A percentile compares a stretch with the other conserved stretches of the same genome.
Conservation (phyloP, 176 grass and related monocot species). For the Triticum aestivum region DNA sequence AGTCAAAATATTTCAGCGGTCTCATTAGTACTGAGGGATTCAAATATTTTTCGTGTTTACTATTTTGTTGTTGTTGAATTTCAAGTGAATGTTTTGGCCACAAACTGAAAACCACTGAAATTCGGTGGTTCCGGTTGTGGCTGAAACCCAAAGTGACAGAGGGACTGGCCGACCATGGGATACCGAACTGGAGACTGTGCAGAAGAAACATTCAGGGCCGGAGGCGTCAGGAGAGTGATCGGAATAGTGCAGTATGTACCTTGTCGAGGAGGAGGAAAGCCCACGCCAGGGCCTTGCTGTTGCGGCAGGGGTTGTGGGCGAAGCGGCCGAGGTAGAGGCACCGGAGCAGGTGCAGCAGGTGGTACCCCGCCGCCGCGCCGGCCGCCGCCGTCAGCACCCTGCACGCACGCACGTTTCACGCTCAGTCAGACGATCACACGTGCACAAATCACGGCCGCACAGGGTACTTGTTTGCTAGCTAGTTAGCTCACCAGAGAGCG, state of each 20-base stretch:
- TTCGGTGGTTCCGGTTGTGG: no score
- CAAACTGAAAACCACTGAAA: no score
- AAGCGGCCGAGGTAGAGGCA: slow-evolving; percentile 50
- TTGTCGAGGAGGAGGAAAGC: slow-evolving; percentile 69
- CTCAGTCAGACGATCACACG: not conserved
- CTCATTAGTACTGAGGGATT: no score
- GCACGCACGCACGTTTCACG: not conserved
- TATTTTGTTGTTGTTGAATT: no score
- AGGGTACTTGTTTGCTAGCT: no score
- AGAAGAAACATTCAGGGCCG: not conserved
- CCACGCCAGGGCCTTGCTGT: slow-evolving; percentile 55
- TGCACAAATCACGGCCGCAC: no score
- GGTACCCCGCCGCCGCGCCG: slow-evolving; percentile 56
- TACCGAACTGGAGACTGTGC: not conserved
- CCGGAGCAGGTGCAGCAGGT: slow-evolving; percentile 76
- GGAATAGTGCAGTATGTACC: slow-evolving; percentile 24
- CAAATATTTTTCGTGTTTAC: no score
- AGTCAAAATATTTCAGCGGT: no score
- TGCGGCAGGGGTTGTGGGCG: slow-evolving; percentile 22
- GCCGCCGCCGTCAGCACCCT: slow-evolving; percentile 48
- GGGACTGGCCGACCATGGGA: not conserved
- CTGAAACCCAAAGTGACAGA: no score
- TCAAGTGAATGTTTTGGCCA: no score
- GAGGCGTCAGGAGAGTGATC: not conserved
- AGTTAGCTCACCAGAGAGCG: slow-evolving; percentile 53